Conservation (phyloP, 345 rosid species). For the Ricinus communis region DNA sequence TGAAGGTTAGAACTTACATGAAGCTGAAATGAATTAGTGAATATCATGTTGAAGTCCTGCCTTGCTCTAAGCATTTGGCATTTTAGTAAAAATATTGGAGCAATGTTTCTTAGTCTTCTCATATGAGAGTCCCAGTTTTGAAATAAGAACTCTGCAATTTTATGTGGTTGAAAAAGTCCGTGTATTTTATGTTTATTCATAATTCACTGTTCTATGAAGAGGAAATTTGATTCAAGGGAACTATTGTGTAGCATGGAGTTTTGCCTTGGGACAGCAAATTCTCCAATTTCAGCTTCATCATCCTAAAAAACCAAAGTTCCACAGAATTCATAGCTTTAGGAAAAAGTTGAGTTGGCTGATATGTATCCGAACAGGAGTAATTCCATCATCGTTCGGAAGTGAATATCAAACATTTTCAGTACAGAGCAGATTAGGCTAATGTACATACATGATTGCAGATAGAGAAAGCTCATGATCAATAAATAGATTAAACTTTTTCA, state of each 20-base stretch:
- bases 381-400: too few relatives aligned
- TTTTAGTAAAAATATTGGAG: not conserved
- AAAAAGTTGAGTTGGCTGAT: too few relatives aligned
- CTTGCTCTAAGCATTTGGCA: not conserved
- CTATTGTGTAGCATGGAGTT: too few relatives aligned
- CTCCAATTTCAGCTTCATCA: not conserved
- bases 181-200: not conserved
- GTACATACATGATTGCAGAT: too few relatives aligned
- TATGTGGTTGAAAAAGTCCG: not conserved
- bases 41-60: not conserved
- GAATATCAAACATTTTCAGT: too few relatives aligned
- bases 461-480: too few relatives aligned
- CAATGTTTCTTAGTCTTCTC: not conserved
- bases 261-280: too few relatives aligned
- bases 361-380: too few relatives aligned
- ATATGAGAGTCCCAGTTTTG: not conserved
- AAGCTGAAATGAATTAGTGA: not conserved
- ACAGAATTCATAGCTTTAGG: too few relatives aligned
- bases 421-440: too few relatives aligned
- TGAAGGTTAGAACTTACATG: constrained; percentile 29
- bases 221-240: too few relatives aligned
- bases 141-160: not conserved
- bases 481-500: too few relatives aligned
- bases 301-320: not conserved
- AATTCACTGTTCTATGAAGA: not conserved